These are phyloP conservation scores for Astrocystis sublimbata DNA, from an alignment of 495 filamentous ascomycete genomes.

Conservation along the genomic window DNA sequence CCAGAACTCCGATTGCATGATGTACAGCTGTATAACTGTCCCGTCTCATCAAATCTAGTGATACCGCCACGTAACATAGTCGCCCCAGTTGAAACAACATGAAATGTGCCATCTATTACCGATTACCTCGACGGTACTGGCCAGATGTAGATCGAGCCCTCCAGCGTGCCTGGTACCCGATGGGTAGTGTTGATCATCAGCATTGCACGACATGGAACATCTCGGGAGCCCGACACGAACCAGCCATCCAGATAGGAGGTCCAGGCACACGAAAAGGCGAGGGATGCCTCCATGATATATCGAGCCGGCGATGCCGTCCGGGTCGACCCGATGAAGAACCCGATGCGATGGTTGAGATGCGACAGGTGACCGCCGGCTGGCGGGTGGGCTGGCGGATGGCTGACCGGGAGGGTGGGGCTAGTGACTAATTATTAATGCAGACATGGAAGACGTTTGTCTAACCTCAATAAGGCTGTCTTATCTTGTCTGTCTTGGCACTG, in stretches of 20 bases:
- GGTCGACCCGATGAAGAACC: not conserved
- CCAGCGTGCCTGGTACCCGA: not conserved
- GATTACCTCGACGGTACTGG: not conserved
- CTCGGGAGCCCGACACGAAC: not conserved
- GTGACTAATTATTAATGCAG: no score
- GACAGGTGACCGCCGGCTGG: slow-evolving; percentile 6
- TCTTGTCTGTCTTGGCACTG: slow-evolving; percentile 7
- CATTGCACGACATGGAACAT: slow-evolving; percentile 1
- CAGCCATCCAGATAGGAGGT: no score
- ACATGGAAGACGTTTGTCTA: no score
- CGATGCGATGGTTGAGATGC: no score
- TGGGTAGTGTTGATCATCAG: not conserved
- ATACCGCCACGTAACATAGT: not conserved
- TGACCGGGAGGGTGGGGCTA: not conserved
- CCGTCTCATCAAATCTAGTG: not conserved
- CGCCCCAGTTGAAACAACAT: not conserved
- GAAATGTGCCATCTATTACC: no score
- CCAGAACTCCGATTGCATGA: not conserved
- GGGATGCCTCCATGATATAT: not conserved
- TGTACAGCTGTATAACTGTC: not conserved
- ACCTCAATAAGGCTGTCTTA: no score
- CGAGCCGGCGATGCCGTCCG: slow-evolving; percentile 12
- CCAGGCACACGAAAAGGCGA: slow-evolving; percentile 16
- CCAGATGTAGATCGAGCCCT: not conserved
- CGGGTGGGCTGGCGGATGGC: not conserved